Percentiles rank a stretch among this genome's conserved stretches.
Evolutionary conservation across 140 eudicot genomes (phyloP).

Genomic region (Oenanthe javanica): DNA sequence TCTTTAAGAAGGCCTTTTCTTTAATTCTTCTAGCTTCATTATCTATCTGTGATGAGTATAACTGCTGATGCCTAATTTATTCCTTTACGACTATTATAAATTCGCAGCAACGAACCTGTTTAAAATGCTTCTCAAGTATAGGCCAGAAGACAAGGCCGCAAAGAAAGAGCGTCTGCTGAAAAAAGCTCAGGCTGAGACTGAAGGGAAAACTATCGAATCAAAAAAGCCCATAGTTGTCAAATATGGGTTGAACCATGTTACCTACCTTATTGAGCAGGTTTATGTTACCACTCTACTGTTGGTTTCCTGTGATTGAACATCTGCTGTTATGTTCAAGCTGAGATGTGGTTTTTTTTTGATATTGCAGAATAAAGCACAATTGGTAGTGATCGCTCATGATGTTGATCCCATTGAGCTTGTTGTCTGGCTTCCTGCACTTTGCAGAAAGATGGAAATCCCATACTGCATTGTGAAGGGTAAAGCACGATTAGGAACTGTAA

Average conservation of each 20-base stretch:
- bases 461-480: slow-evolving; percentile 9
- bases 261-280: slow-evolving; percentile 4
- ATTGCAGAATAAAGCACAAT: slow-evolving; percentile 1
- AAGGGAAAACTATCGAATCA: background rate
- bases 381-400: slow-evolving; percentile 2
- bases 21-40: background rate
- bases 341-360: background rate
- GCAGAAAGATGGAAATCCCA: slow-evolving; percentile 7
- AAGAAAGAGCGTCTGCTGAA: background rate
- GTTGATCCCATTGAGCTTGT: background rate
- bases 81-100: background rate
- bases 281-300: background rate
- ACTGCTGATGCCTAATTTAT: background rate
- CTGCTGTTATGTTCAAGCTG: background rate
- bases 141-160: slow-evolving; percentile 3
- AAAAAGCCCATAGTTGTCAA: background rate
- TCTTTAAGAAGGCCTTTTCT: background rate
- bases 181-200: slow-evolving; percentile 11
- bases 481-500: slow-evolving; percentile 2
- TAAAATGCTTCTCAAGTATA: slow-evolving; percentile 9
- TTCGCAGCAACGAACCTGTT: background rate
- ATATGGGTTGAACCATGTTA: slow-evolving; percentile 3
- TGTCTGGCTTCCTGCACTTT: slow-evolving; percentile 6
- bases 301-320: background rate
- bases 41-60: background rate